Conservation (phyloP, 768 basidiomycete genomes). For the Leucosporidium scottii region DNA sequence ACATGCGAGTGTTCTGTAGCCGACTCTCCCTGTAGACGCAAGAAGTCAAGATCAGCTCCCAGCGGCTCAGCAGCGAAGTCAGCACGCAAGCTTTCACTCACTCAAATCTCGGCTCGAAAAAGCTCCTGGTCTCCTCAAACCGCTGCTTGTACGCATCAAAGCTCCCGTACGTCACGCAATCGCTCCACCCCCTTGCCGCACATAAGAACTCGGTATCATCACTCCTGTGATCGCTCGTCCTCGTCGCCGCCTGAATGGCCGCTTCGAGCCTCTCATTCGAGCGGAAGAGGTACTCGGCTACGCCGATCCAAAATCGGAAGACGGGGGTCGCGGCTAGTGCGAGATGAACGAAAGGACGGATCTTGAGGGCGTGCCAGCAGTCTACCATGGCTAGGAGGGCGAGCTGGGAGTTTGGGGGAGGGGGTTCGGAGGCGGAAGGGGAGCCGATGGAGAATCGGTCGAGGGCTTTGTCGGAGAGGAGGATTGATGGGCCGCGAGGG, state of each 20-base stretch:
- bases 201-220: constrained; percentile 93
- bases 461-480: constrained; percentile 74
- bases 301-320: constrained; percentile 93
- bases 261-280: constrained; percentile 55
- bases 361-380: constrained; percentile 81
- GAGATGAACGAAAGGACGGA: constrained; percentile 85
- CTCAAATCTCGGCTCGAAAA: constrained; percentile 81
- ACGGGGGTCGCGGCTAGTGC: constrained; percentile 90
- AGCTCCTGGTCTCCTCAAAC: constrained; percentile 69
- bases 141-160: constrained; percentile 78
- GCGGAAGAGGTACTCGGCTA: constrained; percentile 90
- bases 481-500: constrained; percentile 53
- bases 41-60: background rate
- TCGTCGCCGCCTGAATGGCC: constrained; percentile 66
- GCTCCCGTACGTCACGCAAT: constrained; percentile 84
- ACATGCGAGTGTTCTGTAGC: constrained; percentile 27
- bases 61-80: background rate
- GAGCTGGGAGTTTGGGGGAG: constrained; percentile 77
- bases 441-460: constrained; percentile 80
- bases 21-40: constrained; percentile 17
- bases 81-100: background rate
- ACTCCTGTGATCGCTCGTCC: constrained; percentile 69
- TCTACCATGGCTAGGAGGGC: constrained; percentile 96
- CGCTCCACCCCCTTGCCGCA: constrained; percentile 90
- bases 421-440: background rate